These are phyloP conservation scores for Yarrowia osloensis DNA, from an alignment of 805 yeast species.

Conservation along the genomic window DNA sequence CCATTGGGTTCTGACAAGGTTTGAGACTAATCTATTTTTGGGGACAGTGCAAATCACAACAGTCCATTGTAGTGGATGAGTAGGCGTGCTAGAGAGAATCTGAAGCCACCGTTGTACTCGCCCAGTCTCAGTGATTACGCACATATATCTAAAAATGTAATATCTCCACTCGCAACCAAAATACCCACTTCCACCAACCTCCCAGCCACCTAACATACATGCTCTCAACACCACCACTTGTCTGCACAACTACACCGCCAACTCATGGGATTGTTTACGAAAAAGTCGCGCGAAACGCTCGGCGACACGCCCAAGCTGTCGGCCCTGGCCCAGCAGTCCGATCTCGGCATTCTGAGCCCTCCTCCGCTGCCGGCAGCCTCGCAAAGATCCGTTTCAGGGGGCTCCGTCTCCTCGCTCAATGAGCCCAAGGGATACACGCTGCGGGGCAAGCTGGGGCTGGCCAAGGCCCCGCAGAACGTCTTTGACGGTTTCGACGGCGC, in stretches of 20 bases:
- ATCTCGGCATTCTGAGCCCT: neutral
- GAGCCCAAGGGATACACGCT: conserved; percentile 9
- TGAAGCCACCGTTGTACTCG: neutral
- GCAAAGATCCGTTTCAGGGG: neutral
- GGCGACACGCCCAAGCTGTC: conserved; percentile 2
- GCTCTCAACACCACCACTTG: neutral
- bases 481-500: conserved; percentile 15
- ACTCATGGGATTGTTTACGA: conserved; percentile 9
- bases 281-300: neutral
- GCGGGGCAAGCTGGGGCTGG: conserved; percentile 1
- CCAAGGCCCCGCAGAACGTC: neutral
- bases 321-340: neutral
- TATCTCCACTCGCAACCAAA: too few relatives aligned
- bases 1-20: neutral
- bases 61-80: neutral
- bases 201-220: neutral
- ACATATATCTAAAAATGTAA: neutral
- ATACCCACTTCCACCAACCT: neutral
- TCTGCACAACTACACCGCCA: neutral
- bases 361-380: neutral
- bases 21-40: neutral
- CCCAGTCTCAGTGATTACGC: neutral
- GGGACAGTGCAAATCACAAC: neutral
- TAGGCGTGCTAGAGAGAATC: neutral
- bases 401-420: neutral